Percentiles rank a stretch among this genome's conserved stretches.
Conservation (phyloP, 345 rosid species). For the Abelmoschus esculentus region DNA sequence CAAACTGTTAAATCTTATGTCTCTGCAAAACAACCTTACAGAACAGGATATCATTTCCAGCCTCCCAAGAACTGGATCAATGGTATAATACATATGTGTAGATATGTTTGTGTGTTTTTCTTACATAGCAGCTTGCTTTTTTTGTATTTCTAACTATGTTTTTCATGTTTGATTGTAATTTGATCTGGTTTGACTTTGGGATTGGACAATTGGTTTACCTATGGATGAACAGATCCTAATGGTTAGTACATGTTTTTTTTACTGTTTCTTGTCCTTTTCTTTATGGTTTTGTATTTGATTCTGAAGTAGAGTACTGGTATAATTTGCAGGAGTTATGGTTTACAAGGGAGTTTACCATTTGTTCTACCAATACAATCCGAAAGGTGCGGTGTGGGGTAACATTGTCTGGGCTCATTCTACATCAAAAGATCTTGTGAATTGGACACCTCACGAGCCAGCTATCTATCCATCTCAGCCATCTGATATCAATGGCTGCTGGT, state of each 20-base stretch:
- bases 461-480: slow-evolving; percentile 44
- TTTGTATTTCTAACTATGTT: slow-evolving; percentile 8
- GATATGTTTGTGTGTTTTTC: neutral
- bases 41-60: slow-evolving; percentile 66
- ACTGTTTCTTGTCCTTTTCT: neutral
- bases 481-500: slow-evolving; percentile 66
- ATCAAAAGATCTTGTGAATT: slow-evolving; percentile 58
- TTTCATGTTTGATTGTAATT: neutral
- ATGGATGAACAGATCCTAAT: slow-evolving; percentile 56
- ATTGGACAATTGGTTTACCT: slow-evolving; percentile 11
- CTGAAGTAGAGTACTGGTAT: neutral
- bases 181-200: slow-evolving; percentile 12
- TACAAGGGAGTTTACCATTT: slow-evolving; percentile 70
- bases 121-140: neutral
- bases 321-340: slow-evolving; percentile 47
- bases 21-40: slow-evolving; percentile 38
- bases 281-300: neutral
- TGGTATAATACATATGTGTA: slow-evolving; percentile 27
- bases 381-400: slow-evolving; percentile 56
- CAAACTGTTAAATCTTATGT: slow-evolving; percentile 21
- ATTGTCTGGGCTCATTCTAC: slow-evolving; percentile 86
- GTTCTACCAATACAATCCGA: slow-evolving; percentile 70
- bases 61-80: slow-evolving; percentile 75
- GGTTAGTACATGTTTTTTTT: slow-evolving; percentile 30
- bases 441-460: slow-evolving; percentile 52